Conservation (phyloP, 2,329 filamentous ascomycete species). For the Fusarium oxysporum region DNA sequence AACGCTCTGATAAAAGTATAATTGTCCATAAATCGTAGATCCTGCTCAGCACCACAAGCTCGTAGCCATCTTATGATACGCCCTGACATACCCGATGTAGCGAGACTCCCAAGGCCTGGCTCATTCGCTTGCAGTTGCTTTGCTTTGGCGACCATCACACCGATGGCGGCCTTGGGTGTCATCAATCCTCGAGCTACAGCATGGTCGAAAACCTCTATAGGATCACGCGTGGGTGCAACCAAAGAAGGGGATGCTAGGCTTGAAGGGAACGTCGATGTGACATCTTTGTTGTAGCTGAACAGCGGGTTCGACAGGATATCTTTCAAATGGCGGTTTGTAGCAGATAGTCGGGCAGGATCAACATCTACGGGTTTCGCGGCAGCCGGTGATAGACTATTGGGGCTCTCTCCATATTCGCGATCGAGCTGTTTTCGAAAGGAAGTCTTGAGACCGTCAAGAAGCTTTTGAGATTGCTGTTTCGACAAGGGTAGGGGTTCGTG, state of each 20-base stretch:
- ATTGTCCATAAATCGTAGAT: conserved; percentile 59
- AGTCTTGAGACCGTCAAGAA: conserved; percentile 66
- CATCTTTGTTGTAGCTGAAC: conserved; percentile 55
- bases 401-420: conserved; percentile 63
- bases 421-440: conserved; percentile 71
- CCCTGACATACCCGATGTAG: conserved; percentile 58
- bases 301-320: conserved; percentile 69
- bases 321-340: conserved; percentile 61
- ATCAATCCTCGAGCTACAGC: conserved; percentile 68
- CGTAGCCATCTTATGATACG: conserved; percentile 66
- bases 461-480: conserved; percentile 62
- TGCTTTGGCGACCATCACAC: conserved; percentile 63
- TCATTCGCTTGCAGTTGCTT: conserved; percentile 54
- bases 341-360: conserved; percentile 51
- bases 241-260: conserved; percentile 15
- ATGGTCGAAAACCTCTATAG: conserved; percentile 67
- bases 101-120: conserved; percentile 47
- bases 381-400: conserved; percentile 39
- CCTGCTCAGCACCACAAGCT: conserved; percentile 60
- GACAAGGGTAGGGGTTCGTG: conserved; percentile 66
- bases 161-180: conserved; percentile 64
- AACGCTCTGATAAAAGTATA: conserved; percentile 55
- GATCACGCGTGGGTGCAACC: conserved; percentile 50
- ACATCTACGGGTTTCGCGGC: conserved; percentile 34
- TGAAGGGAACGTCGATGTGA: conserved; percentile 33